Evolutionary conservation across 2,329 filamentous ascomycete species (phyloP).

Genomic region (Arthrinium phaeospermum): DNA sequence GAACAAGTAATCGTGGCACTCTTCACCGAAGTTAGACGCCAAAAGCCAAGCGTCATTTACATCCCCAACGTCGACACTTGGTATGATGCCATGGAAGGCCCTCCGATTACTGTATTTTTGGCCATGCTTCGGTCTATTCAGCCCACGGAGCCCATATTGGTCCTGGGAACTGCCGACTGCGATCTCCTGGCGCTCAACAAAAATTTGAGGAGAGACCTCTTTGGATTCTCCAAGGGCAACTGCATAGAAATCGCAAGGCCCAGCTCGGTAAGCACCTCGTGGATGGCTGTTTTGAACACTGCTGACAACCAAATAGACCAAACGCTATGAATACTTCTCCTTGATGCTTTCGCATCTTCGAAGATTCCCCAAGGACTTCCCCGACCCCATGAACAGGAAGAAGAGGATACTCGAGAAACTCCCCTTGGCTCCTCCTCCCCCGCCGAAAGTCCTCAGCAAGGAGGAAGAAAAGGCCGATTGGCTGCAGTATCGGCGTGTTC

Average conservation of each 20-base stretch:
- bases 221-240: conserved; percentile 84
- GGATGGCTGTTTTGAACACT: not conserved
- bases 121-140: conserved; percentile 81
- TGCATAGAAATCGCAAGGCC: conserved; percentile 74
- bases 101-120: conserved; percentile 80
- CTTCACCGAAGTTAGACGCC: conserved; percentile 89
- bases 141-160: conserved; percentile 87
- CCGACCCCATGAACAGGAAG: conserved; percentile 84
- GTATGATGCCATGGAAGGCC: conserved; percentile 69
- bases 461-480: conserved; percentile 81
- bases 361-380: conserved; percentile 83
- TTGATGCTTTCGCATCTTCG: conserved; percentile 76
- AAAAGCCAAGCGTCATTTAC: conserved; percentile 95
- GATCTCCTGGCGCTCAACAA: conserved; percentile 65
- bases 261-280: conserved; percentile 54
- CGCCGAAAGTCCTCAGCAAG: conserved; percentile 72
- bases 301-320: conserved; percentile 43
- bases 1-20: conserved; percentile 90
- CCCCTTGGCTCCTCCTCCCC: conserved; percentile 74
- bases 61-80: conserved; percentile 89
- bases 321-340: conserved; percentile 81
- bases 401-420: conserved; percentile 81
- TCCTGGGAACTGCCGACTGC: conserved; percentile 84
- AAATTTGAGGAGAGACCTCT: conserved; percentile 76
- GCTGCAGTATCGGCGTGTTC: conserved; percentile 79